These are phyloP conservation scores for Nemania bipapillata DNA, from an alignment of 2,329 filamentous ascomycete genomes.

Conservation along the genomic window DNA sequence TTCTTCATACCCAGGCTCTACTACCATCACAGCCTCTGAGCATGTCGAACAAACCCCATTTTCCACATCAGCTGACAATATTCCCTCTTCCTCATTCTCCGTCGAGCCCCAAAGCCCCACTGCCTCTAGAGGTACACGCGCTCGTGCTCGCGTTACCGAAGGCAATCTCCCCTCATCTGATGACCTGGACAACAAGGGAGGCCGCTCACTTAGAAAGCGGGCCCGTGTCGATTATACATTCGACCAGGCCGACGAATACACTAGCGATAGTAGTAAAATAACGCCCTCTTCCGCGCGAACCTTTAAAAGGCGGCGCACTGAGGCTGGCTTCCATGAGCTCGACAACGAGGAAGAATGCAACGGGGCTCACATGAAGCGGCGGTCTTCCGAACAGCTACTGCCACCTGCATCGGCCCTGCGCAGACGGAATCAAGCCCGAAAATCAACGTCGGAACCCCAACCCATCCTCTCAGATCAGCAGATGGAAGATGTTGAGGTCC, in stretches of 20 bases:
- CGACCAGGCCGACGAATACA: constrained; percentile 63
- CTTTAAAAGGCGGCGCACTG: constrained; percentile 49
- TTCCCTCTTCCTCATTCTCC: constrained; percentile 44
- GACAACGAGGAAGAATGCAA: constrained; percentile 46
- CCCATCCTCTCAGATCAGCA: constrained; percentile 43
- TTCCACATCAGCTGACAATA: constrained; percentile 38
- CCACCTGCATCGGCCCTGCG: constrained; percentile 42
- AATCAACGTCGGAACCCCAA: constrained; percentile 49
- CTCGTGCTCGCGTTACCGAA: constrained; percentile 57
- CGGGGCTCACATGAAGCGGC: constrained; percentile 44
- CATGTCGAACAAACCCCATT: constrained; percentile 35
- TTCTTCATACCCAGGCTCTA: constrained; percentile 39
- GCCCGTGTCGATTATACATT: constrained; percentile 68
- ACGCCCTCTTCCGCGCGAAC: constrained; percentile 45
- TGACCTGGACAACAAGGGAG: constrained; percentile 64
- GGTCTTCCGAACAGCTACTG: constrained; percentile 50
- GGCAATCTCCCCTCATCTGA: constrained; percentile 55
- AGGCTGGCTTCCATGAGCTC: constrained; percentile 41
- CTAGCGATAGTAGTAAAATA: constrained; percentile 42
- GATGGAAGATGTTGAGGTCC: constrained; percentile 61
- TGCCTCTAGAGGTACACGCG: constrained; percentile 55
- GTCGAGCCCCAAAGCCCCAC: constrained; percentile 50
- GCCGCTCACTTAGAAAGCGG: constrained; percentile 68
- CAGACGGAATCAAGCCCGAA: constrained; percentile 43
- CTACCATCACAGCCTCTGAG: constrained; percentile 23